phyloP scores from a whole-genome alignment of 176 grass and related monocot species.

The Oryza coarctata region DNA sequence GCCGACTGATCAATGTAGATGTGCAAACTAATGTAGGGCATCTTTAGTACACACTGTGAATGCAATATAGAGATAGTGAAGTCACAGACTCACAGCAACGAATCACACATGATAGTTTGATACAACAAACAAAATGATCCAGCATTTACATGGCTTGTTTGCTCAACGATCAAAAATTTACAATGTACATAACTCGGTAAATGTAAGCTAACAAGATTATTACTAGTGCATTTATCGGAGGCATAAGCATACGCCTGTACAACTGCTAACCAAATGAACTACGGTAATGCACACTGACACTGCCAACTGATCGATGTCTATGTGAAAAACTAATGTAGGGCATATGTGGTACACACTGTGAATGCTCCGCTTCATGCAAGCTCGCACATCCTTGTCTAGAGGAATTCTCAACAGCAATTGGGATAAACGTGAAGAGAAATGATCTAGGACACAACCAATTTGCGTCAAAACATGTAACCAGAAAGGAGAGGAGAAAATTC shows the following conservation, averaged over 20 bases:
- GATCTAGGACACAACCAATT: conserved; percentile 27
- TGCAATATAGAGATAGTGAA: neutral
- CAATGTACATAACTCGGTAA: neutral
- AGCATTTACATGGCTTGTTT: neutral
- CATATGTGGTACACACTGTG: neutral
- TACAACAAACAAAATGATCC: neutral
- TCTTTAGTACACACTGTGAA: neutral
- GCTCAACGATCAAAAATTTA: neutral
- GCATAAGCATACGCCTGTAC: conserved; percentile 21
- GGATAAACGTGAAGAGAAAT: conserved; percentile 21
- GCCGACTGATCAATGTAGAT: neutral
- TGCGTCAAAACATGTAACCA: neutral
- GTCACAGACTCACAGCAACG: neutral
- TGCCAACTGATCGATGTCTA: neutral
- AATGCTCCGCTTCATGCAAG: neutral
- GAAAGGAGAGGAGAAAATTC: neutral
- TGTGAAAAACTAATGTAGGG: conserved; percentile 2
- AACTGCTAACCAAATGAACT: conserved; percentile 1
- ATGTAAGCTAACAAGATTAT: neutral
- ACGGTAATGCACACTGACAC: neutral
- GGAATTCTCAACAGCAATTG: neutral
- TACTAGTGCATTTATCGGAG: neutral
- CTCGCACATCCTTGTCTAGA: neutral
- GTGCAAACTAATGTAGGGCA: conserved; percentile 2
- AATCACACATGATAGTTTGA: neutral